A percentile compares a stretch with the other conserved stretches of the same genome.
Conservation (phyloP, 2,329 filamentous ascomycete genomes). For the Tolypocladium ophioglossoides region DNA sequence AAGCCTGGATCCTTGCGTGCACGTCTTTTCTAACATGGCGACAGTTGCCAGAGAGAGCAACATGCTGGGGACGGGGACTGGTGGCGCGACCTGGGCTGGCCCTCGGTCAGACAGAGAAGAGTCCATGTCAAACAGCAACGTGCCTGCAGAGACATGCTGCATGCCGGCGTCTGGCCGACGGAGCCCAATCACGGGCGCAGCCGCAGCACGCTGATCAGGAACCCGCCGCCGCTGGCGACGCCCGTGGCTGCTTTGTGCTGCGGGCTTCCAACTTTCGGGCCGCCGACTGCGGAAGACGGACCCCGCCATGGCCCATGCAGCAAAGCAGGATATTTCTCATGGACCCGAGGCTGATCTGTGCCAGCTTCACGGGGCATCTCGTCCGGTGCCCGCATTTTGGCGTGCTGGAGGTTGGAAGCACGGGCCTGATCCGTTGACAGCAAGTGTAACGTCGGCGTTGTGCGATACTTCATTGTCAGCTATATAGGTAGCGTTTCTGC, state of each 20-base stretch:
- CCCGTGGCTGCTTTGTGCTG: not conserved
- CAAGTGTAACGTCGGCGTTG: not conserved
- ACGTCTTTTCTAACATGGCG: not conserved
- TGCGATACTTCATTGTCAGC: not conserved
- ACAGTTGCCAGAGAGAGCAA: too few relatives aligned
- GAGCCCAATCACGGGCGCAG: not conserved
- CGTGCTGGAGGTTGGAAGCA: not conserved
- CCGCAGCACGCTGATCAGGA: not conserved
- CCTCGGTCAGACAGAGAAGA: too few relatives aligned
- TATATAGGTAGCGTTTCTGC: not conserved
- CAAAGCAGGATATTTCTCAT: not conserved
- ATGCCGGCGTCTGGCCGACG: too few relatives aligned
- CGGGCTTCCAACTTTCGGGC: not conserved
- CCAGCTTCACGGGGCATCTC: not conserved
- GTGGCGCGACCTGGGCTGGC: too few relatives aligned
- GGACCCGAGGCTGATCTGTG: not conserved
- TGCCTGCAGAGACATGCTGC: not conserved
- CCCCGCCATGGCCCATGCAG: not conserved
- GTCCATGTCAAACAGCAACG: not conserved
- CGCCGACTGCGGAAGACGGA: not conserved
- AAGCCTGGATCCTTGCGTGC: too few relatives aligned
- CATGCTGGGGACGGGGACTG: too few relatives aligned
- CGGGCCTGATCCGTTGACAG: not conserved
- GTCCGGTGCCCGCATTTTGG: not conserved
- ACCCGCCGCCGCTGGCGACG: not conserved